Percentiles rank a stretch among this genome's conserved stretches.
phyloP scores from a whole-genome alignment of 768 basidiomycete genomes.

The Austroboletus eburneus region DNA sequence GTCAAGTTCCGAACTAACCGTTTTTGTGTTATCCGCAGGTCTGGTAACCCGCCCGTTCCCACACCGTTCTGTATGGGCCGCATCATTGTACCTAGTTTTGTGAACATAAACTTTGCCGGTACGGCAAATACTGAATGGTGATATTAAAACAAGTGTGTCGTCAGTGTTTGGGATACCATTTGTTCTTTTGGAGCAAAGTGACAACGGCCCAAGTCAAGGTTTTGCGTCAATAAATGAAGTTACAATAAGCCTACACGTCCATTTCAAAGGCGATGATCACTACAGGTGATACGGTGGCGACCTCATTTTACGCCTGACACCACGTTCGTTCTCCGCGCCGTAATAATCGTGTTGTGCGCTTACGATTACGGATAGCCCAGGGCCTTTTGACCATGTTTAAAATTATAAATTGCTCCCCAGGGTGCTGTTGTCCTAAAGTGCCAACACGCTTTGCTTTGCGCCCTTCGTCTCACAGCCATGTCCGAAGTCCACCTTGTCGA shows the following conservation, averaged over 20 bases:
- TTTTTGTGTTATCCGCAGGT: constrained; percentile 1
- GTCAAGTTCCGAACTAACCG: constrained; percentile 19
- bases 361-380: constrained; percentile 11
- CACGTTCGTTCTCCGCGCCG: constrained; percentile 14
- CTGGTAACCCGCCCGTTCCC: not conserved
- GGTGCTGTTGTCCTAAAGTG: too few species aligned
- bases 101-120: not conserved
- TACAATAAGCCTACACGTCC: too few species aligned
- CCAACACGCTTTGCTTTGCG: not conserved
- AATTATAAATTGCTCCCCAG: constrained; percentile 17
- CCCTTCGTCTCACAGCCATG: constrained; percentile 33
- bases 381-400: constrained; percentile 6
- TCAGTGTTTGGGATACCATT: too few species aligned
- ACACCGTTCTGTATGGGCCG: constrained; percentile 3
- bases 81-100: constrained; percentile 14
- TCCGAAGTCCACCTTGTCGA: constrained; percentile 71
- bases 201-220: not conserved
- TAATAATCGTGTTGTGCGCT: constrained; percentile 15
- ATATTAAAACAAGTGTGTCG: too few species aligned
- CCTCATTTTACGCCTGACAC: constrained; percentile 12
- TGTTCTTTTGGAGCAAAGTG: constrained; percentile 3
- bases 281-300: constrained; percentile 17
- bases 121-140: too few species aligned
- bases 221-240: not conserved
- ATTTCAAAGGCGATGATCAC: constrained; percentile 4